Percentiles rank a stretch among this genome's conserved stretches.
These are phyloP conservation scores for Carex parvula DNA, from an alignment of 176 grass and related monocot genomes.

Conservation along the genomic window DNA sequence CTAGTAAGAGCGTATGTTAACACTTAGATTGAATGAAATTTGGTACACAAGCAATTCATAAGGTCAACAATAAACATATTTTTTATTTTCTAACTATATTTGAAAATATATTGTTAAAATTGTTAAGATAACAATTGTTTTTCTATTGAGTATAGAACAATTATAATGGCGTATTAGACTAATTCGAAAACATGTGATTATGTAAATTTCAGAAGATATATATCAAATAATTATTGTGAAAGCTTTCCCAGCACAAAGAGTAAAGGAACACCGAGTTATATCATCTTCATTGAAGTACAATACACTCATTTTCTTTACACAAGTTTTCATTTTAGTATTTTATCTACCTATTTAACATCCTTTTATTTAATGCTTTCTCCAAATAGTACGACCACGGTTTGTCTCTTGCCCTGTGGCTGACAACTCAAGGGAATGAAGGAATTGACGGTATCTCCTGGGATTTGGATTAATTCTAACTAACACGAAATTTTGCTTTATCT, in stretches of 20 bases:
- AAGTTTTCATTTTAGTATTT: not conserved
- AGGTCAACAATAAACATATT: too few species aligned
- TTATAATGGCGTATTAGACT: not conserved
- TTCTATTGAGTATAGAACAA: not conserved
- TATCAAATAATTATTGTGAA: not conserved
- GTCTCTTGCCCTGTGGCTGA: constrained; percentile 51
- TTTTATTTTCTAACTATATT: too few species aligned
- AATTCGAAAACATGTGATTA: not conserved
- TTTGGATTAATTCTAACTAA: too few species aligned
- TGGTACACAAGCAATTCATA: too few species aligned
- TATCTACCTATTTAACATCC: constrained; percentile 30
- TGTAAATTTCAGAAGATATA: not conserved
- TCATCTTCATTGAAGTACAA: too few species aligned
- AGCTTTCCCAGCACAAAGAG: not conserved
- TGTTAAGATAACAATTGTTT: too few species aligned
- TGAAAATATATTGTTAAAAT: too few species aligned
- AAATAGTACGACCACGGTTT: constrained; percentile 67
- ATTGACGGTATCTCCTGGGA: constrained; percentile 15
- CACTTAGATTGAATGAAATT: too few species aligned
- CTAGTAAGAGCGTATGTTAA: too few species aligned
- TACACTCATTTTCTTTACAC: not conserved
- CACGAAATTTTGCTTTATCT: too few species aligned
- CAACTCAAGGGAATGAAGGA: constrained; percentile 68
- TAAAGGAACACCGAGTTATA: not conserved
- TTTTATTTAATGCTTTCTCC: constrained; percentile 52